These are phyloP conservation scores for Boletus barrowsii DNA, from an alignment of 768 basidiomycete genomes.

Conservation along the genomic window DNA sequence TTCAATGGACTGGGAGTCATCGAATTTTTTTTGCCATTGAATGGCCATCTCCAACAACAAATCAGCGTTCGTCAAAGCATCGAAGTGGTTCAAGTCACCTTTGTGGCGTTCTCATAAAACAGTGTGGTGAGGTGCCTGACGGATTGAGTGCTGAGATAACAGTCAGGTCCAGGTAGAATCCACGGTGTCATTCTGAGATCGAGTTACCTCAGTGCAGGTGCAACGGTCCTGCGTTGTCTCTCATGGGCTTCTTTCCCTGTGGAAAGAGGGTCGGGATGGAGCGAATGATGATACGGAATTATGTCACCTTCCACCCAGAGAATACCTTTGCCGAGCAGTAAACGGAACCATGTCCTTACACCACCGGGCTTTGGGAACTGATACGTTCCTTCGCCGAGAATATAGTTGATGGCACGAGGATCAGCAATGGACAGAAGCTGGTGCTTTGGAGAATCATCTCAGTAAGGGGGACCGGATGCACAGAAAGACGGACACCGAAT, in stretches of 20 bases:
- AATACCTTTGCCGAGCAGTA: slow-evolving; percentile 59
- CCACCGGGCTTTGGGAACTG: slow-evolving; percentile 61
- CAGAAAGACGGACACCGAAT: slow-evolving; percentile 42
- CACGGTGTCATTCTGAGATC: not conserved
- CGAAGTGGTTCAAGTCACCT: slow-evolving; percentile 16
- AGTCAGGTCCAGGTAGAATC: not conserved
- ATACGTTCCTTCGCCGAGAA: slow-evolving; percentile 54
- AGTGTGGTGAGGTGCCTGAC: slow-evolving; percentile 49
- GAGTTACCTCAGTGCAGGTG: slow-evolving; percentile 54
- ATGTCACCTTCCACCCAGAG: slow-evolving; percentile 61
- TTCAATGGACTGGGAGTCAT: slow-evolving; percentile 37
- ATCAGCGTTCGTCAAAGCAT: not conserved
- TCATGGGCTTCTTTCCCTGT: slow-evolving; percentile 57
- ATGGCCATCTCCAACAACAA: slow-evolving; percentile 34
- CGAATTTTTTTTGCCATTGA: slow-evolving; percentile 49
- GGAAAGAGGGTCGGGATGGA: slow-evolving; percentile 1
- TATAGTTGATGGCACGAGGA: slow-evolving; percentile 48
- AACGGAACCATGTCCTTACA: slow-evolving; percentile 62
- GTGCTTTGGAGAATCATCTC: slow-evolving; percentile 37
- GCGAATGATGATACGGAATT: not conserved
- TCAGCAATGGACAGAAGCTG: slow-evolving; percentile 59
- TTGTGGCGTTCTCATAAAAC: slow-evolving; percentile 55
- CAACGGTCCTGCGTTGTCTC: slow-evolving; percentile 48
- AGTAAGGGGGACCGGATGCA: slow-evolving; percentile 6
- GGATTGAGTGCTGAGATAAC: slow-evolving; percentile 43